Percentiles rank a stretch among this genome's conserved stretches.
Evolutionary conservation across 176 grass and related monocot genomes (phyloP).

Genomic region (Saccharum officinarum): DNA sequence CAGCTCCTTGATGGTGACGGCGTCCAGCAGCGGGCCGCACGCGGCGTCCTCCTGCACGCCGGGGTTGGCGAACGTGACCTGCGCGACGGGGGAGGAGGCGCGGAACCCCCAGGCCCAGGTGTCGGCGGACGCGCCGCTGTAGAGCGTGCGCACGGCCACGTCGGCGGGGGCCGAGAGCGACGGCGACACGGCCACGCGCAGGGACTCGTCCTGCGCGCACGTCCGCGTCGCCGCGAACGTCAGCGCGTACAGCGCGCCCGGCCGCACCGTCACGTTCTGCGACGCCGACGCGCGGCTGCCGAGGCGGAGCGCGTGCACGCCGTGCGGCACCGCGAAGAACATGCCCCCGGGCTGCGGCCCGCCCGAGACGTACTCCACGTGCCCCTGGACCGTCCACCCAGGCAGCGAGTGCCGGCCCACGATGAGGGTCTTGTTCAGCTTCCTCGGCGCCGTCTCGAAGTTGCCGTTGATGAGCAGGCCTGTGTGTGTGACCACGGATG

Average conservation of each 20-base stretch:
- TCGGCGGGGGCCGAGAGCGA: conserved; percentile 71
- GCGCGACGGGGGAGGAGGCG: conserved; percentile 37
- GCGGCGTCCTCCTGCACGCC: conserved; percentile 79
- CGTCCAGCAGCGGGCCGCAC: conserved; percentile 87
- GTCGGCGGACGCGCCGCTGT: conserved; percentile 71
- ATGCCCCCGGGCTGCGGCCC: conserved; percentile 89
- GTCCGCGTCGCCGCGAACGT: conserved; percentile 94
- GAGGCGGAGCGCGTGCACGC: conserved; percentile 85
- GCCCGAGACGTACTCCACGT: conserved; percentile 80
- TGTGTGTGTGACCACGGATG: conserved; percentile 1
- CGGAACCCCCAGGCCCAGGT: conserved; percentile 92
- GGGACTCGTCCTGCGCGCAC: conserved; percentile 87
- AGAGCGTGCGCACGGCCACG: conserved; percentile 81
- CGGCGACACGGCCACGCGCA: conserved; percentile 60
- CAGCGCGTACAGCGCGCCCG: conserved; percentile 78
- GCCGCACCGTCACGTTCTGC: conserved; percentile 85
- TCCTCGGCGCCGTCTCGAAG: conserved; percentile 76
- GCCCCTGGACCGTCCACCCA: conserved; percentile 72
- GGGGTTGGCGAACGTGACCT: conserved; percentile 85
- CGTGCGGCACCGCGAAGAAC: conserved; percentile 86
- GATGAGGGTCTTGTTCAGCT: conserved; percentile 89
- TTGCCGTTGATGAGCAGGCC: conserved; percentile 88
- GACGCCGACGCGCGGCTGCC: conserved; percentile 67
- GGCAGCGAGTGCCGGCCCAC: conserved; percentile 85
- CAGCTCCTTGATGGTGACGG: conserved; percentile 93